These are phyloP conservation scores for Arthrobotrys pseudoclavata DNA, from an alignment of 2,329 filamentous ascomycete species.

Conservation along the genomic window DNA sequence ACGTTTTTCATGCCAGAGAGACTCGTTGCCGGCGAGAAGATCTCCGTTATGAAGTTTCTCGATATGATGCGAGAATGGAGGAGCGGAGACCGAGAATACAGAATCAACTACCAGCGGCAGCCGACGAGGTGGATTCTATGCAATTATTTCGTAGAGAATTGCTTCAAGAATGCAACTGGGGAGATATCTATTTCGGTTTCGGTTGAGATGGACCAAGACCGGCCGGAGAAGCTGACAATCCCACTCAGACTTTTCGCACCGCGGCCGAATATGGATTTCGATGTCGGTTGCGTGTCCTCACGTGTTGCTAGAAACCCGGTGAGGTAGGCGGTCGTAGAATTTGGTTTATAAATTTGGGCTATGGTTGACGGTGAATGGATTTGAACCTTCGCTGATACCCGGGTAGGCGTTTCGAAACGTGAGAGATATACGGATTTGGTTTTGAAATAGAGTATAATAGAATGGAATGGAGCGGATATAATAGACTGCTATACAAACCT, in stretches of 20 bases:
- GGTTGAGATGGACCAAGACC: constrained; percentile 48
- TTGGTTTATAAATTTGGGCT: neutral
- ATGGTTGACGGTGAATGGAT: neutral
- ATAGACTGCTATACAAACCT: constrained; percentile 26
- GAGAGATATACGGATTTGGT: neutral
- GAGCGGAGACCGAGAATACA: constrained; percentile 32
- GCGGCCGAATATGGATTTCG: constrained; percentile 47
- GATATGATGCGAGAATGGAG: constrained; percentile 46
- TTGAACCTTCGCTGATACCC: constrained; percentile 19
- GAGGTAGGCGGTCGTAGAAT: neutral
- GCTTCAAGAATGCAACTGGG: constrained; percentile 18
- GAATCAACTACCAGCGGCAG: constrained; percentile 14
- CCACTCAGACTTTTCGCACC: constrained; percentile 34
- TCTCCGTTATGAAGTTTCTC: constrained; percentile 41
- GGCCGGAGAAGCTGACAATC: constrained; percentile 35
- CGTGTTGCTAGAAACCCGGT: constrained; percentile 29
- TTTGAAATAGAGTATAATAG: constrained; percentile 12
- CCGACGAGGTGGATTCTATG: constrained; percentile 42
- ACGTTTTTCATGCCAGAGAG: constrained; percentile 40
- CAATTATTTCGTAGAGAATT: constrained; percentile 41
- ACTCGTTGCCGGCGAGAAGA: constrained; percentile 23
- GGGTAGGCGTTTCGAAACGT: constrained; percentile 18
- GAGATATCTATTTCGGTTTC: constrained; percentile 39
- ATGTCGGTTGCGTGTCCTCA: constrained; percentile 27
- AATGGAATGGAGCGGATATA: constrained; percentile 15